Base-by-base conservation (phyloP, 2,329 filamentous ascomycete species). In the Neofusicoccum parvum region DNA sequence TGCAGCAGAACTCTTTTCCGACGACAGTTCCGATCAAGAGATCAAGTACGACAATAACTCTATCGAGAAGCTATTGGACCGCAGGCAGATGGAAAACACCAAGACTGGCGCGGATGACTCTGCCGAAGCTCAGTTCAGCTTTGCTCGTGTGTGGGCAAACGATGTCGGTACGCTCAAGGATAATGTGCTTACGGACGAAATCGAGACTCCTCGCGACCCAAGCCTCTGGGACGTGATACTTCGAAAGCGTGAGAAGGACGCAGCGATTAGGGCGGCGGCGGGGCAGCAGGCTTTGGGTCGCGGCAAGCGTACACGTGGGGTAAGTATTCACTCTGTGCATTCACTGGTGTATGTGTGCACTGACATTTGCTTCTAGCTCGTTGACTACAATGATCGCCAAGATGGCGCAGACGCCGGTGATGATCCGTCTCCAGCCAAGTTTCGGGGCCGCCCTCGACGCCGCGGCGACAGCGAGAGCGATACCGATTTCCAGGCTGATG, bases 151-250 rank as follows among this genome's bases (percentile, higher is more conserved):
- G 1, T 99, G 95, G 95, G 90, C 90, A 3, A 96, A 96, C 71
- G 90, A 96, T 41, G 87, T 88, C 69, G 87, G 86, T 7, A 81
- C 83, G 0, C 82, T 96, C 5, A 85, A 89, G 56, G 89, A 90
- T 17, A 84, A 87, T 27, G 75, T 91, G 23, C 82, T 83, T 27
- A 81, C 5, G 80, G 80, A 83, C 2, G 81, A 86, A 32, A 84
- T 86, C 6, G 81, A 85, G 5, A 76, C 82, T 7, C 81, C 83
- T 0, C 82, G 89, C 10, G 89, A 89, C 71, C 84, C 86, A 14
- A 88, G 87, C 41, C 87, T 96, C 0, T 99, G 96, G 96, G 93
- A 96, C 63, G 90, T 89, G 71, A 97, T 99, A 67, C 82, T 99
- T 41, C 88, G 89, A 62, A 87, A 96, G 74, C 88, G 95, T 68